These are phyloP conservation scores for Remersonia thermophila DNA, from an alignment of 2,329 filamentous ascomycete species.

Conservation along the genomic window DNA sequence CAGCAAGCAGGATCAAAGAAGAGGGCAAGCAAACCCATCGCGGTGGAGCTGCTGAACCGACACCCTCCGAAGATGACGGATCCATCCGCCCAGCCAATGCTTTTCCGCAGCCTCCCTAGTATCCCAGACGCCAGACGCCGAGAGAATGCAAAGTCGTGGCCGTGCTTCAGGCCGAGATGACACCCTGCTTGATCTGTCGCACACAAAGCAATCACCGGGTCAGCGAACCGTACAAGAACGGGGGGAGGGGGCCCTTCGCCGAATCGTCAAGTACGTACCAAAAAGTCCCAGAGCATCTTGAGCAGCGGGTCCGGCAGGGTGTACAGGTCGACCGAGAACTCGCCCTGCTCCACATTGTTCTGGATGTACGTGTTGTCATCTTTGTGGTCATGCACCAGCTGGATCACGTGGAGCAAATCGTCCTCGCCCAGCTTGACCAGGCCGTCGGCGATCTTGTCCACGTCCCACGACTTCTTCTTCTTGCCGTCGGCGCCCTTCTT, in stretches of 20 bases:
- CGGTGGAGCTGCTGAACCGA: constrained; percentile 2
- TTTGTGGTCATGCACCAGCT: constrained; percentile 98
- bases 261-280: no score
- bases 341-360: constrained; percentile 92
- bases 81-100: constrained; percentile 5
- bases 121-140: constrained; percentile 10
- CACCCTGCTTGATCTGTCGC: constrained; percentile 10
- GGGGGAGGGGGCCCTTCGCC: no score
- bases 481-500: constrained; percentile 57
- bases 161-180: constrained; percentile 5
- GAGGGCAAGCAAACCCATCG: constrained; percentile 3
- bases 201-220: background rate
- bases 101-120: constrained; percentile 3
- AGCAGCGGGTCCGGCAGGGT: constrained; percentile 84
- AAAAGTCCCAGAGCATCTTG: constrained; percentile 91
- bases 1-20: background rate
- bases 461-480: constrained; percentile 72
- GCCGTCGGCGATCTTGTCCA: constrained; percentile 92
- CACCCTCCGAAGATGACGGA: constrained; percentile 3
- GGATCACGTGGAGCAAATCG: constrained; percentile 85
- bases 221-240: background rate
- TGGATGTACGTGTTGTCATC: constrained; percentile 87
- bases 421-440: constrained; percentile 84
- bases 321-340: constrained; percentile 97
- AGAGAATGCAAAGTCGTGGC: constrained; percentile 6